Evolutionary conservation across 495 filamentous ascomycete species (phyloP).

Genomic region (Beverwykella pulmonaria): DNA sequence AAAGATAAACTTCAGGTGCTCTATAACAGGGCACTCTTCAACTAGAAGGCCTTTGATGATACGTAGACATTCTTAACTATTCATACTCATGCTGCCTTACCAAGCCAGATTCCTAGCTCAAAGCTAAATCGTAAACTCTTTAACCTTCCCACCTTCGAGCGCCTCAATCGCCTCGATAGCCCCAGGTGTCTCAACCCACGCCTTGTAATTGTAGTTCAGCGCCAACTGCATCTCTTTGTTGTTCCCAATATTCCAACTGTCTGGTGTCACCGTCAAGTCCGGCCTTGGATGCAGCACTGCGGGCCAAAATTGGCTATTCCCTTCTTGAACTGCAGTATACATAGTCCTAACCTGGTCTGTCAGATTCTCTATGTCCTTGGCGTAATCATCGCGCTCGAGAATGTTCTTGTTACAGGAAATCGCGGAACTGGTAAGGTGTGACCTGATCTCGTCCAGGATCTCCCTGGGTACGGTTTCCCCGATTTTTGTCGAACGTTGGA

Average conservation of each 20-base stretch:
- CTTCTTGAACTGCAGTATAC: neutral
- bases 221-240: neutral
- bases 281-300: neutral
- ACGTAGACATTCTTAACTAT: too few species aligned
- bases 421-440: neutral
- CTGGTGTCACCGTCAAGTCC: neutral
- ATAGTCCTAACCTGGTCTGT: neutral
- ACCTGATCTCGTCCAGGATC: neutral
- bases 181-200: constrained; percentile 9
- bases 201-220: neutral
- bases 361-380: neutral
- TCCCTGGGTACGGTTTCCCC: neutral
- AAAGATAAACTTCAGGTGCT: too few species aligned
- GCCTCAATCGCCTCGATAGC: constrained; percentile 8
- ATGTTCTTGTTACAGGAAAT: neutral
- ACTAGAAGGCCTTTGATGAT: too few species aligned
- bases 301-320: constrained; percentile 3
- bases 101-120: too few species aligned
- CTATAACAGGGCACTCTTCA: too few species aligned
- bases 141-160: neutral
- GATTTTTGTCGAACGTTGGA: neutral
- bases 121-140: neutral
- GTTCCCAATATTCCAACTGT: neutral
- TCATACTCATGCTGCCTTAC: too few species aligned
- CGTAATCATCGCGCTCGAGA: constrained; percentile 4